A percentile compares a stretch with the other conserved stretches of the same genome.
phyloP scores from a whole-genome alignment of 805 yeast genomes.

The Tetrapisispora namnaoensis region DNA sequence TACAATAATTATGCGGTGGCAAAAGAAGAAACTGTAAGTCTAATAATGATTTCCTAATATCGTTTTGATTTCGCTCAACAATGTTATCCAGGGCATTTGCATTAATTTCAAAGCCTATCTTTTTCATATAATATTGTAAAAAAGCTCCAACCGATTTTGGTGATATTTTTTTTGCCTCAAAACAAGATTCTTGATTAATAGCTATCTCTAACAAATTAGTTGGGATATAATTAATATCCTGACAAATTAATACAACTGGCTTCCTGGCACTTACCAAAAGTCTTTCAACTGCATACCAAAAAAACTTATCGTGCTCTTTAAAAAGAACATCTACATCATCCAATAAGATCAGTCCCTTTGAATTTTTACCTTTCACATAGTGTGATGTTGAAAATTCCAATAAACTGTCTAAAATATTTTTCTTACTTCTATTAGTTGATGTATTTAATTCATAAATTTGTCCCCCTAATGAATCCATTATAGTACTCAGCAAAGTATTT shows the following conservation, averaged over 20 bases:
- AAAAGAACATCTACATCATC: conserved; percentile 82
- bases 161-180: conserved; percentile 21
- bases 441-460: conserved; percentile 77
- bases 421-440: conserved; percentile 61
- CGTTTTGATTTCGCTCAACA: conserved; percentile 25
- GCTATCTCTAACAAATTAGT: conserved; percentile 37
- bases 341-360: conserved; percentile 61
- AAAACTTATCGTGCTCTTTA: conserved; percentile 62
- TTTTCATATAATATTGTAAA: conserved; percentile 23
- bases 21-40: conserved; percentile 32
- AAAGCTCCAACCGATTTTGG: conserved; percentile 27
- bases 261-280: conserved; percentile 52
- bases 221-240: conserved; percentile 41
- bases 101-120: conserved; percentile 29
- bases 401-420: conserved; percentile 53
- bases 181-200: conserved; percentile 33
- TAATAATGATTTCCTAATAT: conserved; percentile 40
- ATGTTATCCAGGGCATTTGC: conserved; percentile 25
- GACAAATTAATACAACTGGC: conserved; percentile 63
- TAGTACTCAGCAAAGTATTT: conserved; percentile 60
- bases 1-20: conserved; percentile 5
- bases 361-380: conserved; percentile 44
- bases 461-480: conserved; percentile 51
- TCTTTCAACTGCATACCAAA: conserved; percentile 66
- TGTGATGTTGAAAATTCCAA: conserved; percentile 81